These are phyloP conservation scores for Shiraia sp. DNA, from an alignment of 2,329 filamentous ascomycete species.

Conservation along the genomic window DNA sequence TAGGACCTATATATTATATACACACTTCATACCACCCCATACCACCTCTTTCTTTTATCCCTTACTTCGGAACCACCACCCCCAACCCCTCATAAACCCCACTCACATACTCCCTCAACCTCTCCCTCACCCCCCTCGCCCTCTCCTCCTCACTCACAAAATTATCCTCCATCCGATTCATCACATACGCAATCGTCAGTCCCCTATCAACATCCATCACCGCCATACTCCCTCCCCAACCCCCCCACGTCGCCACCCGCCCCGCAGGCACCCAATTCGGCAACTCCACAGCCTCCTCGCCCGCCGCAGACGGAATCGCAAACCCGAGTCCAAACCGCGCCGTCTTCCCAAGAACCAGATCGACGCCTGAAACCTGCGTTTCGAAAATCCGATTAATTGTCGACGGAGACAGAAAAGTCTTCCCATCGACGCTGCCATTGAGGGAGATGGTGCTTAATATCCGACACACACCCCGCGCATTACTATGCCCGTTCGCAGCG, in stretches of 20 bases:
- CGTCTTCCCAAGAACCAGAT: slow-evolving; percentile 7
- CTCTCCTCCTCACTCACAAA: slow-evolving; percentile 1
- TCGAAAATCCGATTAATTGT: slow-evolving; percentile 18
- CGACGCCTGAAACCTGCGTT: slow-evolving; percentile 7
- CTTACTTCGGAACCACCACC: too few relatives aligned
- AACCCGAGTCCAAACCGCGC: slow-evolving; percentile 16
- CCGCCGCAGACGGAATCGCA: too few relatives aligned
- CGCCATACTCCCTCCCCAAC: slow-evolving; percentile 20
- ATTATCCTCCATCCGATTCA: slow-evolving; percentile 25
- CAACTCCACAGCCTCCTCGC: neutral
- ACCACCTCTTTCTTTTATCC: too few relatives aligned
- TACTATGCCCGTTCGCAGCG: slow-evolving; percentile 14
- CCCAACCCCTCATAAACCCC: slow-evolving; percentile 16
- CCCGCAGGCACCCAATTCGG: slow-evolving; percentile 16
- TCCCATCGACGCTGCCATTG: slow-evolving; percentile 2
- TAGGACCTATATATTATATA: too few relatives aligned
- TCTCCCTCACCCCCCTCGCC: slow-evolving; percentile 11
- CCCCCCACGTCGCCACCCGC: slow-evolving; percentile 17
- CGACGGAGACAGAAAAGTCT: slow-evolving; percentile 6
- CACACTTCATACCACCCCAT: too few relatives aligned
- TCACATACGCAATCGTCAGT: slow-evolving; percentile 19
- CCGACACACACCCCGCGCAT: slow-evolving; percentile 13
- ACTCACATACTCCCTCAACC: slow-evolving; percentile 9
- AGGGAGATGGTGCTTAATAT: slow-evolving; percentile 13
- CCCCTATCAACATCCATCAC: slow-evolving; percentile 17